Evolutionary conservation across 805 yeast species (phyloP).

Genomic region (Candida ulmi): DNA sequence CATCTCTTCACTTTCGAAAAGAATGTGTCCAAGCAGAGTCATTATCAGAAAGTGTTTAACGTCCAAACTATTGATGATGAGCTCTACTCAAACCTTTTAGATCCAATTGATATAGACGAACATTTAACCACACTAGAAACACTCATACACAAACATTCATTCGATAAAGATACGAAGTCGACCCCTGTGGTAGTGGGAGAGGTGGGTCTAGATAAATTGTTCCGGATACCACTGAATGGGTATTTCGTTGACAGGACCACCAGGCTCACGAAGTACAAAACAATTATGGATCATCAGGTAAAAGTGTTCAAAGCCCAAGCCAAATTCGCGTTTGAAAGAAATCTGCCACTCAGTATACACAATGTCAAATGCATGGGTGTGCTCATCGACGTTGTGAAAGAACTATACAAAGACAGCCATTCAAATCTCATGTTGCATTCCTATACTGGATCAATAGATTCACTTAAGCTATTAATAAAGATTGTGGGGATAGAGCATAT

Average conservation of each 20-base stretch:
- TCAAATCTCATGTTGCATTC: conserved; percentile 69
- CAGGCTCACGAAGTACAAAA: conserved; percentile 41
- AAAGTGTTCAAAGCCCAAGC: conserved; percentile 46
- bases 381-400: conserved; percentile 39
- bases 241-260: conserved; percentile 33
- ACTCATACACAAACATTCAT: conserved; percentile 6
- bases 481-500: conserved; percentile 9
- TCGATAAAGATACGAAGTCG: no score
- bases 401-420: conserved; percentile 12
- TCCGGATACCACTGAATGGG: conserved; percentile 60
- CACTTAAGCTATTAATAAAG: conserved; percentile 42
- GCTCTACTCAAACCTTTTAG: conserved; percentile 49
- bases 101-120: conserved; percentile 42
- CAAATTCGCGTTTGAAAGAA: conserved; percentile 42
- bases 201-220: conserved; percentile 80
- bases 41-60: conserved; percentile 50
- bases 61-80: conserved; percentile 27
- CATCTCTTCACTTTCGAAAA: conserved; percentile 46
- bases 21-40: conserved; percentile 35
- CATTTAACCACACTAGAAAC: conserved; percentile 22
- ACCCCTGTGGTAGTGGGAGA: conserved; percentile 80
- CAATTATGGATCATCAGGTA: conserved; percentile 61
- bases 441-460: conserved; percentile 78
- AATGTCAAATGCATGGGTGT: conserved; percentile 77
- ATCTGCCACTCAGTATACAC: conserved; percentile 66